Base-by-base conservation (phyloP, 2,329 filamentous ascomycete genomes). In the Ceratocystis smalleyi region DNA sequence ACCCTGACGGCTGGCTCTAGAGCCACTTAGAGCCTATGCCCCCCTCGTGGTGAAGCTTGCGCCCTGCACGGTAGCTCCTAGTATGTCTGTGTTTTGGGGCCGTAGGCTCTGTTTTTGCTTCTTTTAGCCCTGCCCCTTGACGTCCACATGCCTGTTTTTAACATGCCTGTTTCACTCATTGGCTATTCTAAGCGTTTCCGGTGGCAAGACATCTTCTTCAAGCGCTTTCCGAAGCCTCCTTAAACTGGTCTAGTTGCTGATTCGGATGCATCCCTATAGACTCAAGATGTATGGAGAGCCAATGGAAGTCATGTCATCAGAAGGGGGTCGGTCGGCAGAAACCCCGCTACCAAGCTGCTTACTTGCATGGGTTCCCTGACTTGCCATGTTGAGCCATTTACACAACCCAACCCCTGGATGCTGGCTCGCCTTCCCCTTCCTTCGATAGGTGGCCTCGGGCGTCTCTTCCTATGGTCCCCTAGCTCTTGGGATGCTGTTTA, bases 331-430 rank as follows among this genome's bases (percentile, higher is more conserved):
- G 27, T 57, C n/a, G 27, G 6, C 1, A 17, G 8, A 35, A 57
- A 8, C 24, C 0, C 17, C 3, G n/a, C 15, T 17, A 57, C 24
- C 27, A n/a, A 12, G n/a, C 12, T 32, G 54, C 1, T n/a, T 1
- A n/a, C 27, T 8, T 32, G 54, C 51, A 57, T 30, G 51, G 51
- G 27, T 2, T 32, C 17, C 54, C 24, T 57, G 27, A 57, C 12
- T 30, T 57, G 27, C 54, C 17, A 57, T 30, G 24, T 17, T 57
- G 54, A 57, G 54, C 54, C 54, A 57, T 57, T 57, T 57, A 35
- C 54, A 57, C 27, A n/a, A 57, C 35, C 54, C 27, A n/a, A 57
- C 35, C 54, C 54, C 54, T 57, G 24, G 54, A 57, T 57, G 54
- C 54, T 17, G 27, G 27, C n/a, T 57, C 32, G 2, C 27, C 12